A percentile compares a stretch with the other conserved stretches of the same genome.
These are phyloP conservation scores for Fraxinus latifolia DNA, from an alignment of 305 asterid species.

Conservation along the genomic window DNA sequence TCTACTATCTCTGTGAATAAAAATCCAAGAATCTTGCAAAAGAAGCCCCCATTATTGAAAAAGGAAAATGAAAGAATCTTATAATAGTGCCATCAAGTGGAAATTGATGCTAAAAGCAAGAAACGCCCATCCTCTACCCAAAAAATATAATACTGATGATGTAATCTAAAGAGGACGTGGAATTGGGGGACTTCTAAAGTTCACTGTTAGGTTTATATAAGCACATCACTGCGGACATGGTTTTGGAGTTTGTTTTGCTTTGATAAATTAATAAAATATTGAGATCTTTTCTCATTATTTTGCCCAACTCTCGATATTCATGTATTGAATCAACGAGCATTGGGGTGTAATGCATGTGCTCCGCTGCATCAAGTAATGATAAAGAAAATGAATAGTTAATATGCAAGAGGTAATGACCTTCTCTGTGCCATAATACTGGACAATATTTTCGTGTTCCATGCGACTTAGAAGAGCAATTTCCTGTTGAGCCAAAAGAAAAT, in stretches of 20 bases:
- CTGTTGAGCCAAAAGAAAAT: constrained; percentile 37
- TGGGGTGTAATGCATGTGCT: background rate
- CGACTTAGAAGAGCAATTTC: constrained; percentile 86
- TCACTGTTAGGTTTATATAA: background rate
- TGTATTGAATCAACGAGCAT: background rate
- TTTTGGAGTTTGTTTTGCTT: background rate
- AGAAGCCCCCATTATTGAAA: constrained; percentile 7
- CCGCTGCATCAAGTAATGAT: background rate
- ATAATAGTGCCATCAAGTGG: background rate
- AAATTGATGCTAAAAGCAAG: background rate
- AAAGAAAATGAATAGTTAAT: constrained; percentile 2
- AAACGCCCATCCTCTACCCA: background rate
- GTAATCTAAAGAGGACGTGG: background rate
- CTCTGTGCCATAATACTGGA: constrained; percentile 77
- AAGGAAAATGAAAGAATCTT: background rate
- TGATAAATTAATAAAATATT: no score
- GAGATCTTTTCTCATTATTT: background rate
- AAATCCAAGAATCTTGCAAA: constrained; percentile 8
- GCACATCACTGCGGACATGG: background rate
- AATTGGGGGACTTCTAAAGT: background rate
- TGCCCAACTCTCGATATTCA: background rate
- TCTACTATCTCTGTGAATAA: background rate
- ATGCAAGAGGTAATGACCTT: constrained; percentile 46
- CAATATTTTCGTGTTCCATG: constrained; percentile 87
- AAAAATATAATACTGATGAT: background rate